These are phyloP conservation scores for Fusarium marasasianum DNA, from an alignment of 2,329 filamentous ascomycete genomes.

Conservation along the genomic window DNA sequence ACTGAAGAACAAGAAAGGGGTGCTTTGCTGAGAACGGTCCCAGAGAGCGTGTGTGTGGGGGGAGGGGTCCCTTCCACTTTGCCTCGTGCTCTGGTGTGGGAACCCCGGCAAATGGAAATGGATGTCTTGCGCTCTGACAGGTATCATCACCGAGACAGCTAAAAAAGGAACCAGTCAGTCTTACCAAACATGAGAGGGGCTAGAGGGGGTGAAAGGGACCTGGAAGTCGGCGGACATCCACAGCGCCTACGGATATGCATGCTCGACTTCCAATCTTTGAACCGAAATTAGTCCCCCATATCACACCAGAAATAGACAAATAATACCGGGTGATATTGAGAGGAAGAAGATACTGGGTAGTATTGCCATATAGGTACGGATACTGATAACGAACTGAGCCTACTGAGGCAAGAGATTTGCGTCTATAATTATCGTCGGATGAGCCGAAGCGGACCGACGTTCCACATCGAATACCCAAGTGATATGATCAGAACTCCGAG, in stretches of 20 bases:
- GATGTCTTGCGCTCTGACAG: slow-evolving; percentile 33
- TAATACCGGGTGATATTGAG: neutral
- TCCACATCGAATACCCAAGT: neutral
- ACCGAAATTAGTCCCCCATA: slow-evolving; percentile 12
- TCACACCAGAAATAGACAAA: neutral
- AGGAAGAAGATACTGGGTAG: neutral
- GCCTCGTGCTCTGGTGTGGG: slow-evolving; percentile 25
- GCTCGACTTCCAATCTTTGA: neutral
- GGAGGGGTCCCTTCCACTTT: slow-evolving; percentile 10
- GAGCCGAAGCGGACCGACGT: slow-evolving; percentile 23
- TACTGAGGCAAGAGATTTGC: neutral
- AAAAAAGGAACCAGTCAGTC: slow-evolving; percentile 17
- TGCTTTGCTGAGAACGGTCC: neutral
- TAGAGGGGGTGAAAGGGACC: neutral
- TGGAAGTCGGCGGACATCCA: neutral
- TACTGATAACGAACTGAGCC: neutral
- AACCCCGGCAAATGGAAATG: slow-evolving; percentile 16
- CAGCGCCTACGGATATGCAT: neutral
- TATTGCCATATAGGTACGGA: neutral
- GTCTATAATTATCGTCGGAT: slow-evolving; percentile 12
- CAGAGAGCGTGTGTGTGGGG: slow-evolving; percentile 15
- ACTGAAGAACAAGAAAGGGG: slow-evolving; percentile 23
- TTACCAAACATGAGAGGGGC: neutral
- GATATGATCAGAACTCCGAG: neutral
- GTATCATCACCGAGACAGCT: slow-evolving; percentile 34